Percentiles rank a stretch among this genome's conserved stretches.
phyloP scores from a whole-genome alignment of 495 filamentous ascomycete species.

The Penicillium mononematosum region DNA sequence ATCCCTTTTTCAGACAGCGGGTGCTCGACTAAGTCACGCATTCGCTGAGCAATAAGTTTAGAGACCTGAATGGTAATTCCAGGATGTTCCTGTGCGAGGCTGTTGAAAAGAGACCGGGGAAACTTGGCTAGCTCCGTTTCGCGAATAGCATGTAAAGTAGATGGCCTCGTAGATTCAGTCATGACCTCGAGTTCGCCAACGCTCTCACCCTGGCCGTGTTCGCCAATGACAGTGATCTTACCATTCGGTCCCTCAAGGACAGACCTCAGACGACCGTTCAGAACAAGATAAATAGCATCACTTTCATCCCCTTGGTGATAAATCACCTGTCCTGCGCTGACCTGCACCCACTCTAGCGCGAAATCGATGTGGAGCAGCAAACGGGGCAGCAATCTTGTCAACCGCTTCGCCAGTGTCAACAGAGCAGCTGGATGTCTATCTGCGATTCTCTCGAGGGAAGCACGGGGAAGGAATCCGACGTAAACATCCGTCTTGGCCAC shows the following conservation, averaged over 20 bases:
- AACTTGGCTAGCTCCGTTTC: conserved; percentile 97
- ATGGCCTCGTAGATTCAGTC: conserved; percentile 86
- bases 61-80: conserved; percentile 99
- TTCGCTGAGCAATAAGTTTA: conserved; percentile 94
- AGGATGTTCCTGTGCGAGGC: conserved; percentile 91
- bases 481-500: conserved; percentile 98
- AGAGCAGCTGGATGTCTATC: conserved; percentile 90
- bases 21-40: conserved; percentile 84
- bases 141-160: conserved; percentile 90
- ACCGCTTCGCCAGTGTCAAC: conserved; percentile 89
- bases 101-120: conserved; percentile 94
- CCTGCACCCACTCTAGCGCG: conserved; percentile 95
- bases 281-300: conserved; percentile 96
- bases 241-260: conserved; percentile 76
- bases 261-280: conserved; percentile 84
- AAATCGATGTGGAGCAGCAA: conserved; percentile 97
- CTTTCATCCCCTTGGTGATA: conserved; percentile 94
- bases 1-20: conserved; percentile 64
- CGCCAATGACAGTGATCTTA: conserved; percentile 83
- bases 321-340: conserved; percentile 89
- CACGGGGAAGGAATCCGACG: conserved; percentile 87
- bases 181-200: conserved; percentile 96
- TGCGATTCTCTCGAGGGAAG: conserved; percentile 85
- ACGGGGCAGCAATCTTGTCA: conserved; percentile 86
- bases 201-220: conserved; percentile 96